Conservation (phyloP, 106 monocot genomes). For the Apostasia ramifera region DNA sequence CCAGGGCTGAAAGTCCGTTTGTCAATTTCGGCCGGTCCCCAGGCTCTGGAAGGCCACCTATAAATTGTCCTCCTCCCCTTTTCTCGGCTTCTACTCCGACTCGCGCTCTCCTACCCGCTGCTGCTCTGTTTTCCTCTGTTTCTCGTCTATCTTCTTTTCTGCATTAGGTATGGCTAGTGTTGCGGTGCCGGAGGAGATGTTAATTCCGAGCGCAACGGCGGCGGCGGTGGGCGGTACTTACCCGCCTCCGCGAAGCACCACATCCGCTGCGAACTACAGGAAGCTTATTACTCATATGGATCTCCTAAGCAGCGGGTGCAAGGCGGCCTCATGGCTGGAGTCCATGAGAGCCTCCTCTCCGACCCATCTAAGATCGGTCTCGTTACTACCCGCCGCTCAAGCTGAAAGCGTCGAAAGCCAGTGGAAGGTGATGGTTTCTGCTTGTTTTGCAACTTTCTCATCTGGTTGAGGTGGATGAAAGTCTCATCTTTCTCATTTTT, state of each 20-base stretch:
- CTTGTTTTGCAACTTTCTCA: neutral
- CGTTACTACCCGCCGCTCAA: constrained; percentile 4
- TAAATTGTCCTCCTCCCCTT: neutral
- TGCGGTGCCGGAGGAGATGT: constrained; percentile 16
- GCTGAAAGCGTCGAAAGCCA: constrained; percentile 4
- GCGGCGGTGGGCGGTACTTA: constrained; percentile 4
- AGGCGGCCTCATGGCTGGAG: constrained; percentile 23
- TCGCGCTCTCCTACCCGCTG: neutral
- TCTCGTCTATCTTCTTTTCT: neutral
- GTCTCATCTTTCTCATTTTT: neutral
- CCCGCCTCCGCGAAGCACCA: constrained; percentile 15
- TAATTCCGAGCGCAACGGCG: neutral
- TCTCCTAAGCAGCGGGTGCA: constrained; percentile 6
- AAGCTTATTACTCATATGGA: constrained; percentile 16
- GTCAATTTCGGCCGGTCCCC: no score
- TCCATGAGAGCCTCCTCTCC: constrained; percentile 56
- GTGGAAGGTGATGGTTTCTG: constrained; percentile 18
- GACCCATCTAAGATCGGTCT: constrained; percentile 26
- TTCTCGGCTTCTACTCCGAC: neutral
- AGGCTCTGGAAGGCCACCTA: neutral
- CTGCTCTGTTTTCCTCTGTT: neutral
- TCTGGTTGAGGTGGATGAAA: neutral
- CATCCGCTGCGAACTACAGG: constrained; percentile 8
- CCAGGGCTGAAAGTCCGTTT: no score
- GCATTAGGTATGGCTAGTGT: constrained; percentile 41